Evolutionary conservation across 805 yeast genomes (phyloP).

Genomic region (Lipomyces spencermartinsiae): DNA sequence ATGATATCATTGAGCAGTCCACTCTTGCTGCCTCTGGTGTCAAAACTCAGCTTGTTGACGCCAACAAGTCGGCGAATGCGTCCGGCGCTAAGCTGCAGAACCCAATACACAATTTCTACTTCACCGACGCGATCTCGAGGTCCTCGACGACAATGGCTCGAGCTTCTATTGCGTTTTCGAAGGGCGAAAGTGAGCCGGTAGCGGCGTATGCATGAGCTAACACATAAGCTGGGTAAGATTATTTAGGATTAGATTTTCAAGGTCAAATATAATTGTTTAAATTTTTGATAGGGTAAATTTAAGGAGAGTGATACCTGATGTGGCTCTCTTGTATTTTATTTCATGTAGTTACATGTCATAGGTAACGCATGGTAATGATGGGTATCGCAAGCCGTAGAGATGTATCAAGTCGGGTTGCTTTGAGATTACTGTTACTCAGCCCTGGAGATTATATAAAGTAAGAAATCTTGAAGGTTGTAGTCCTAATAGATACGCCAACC

Average conservation of each 20-base stretch:
- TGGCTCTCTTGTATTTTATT: neutral
- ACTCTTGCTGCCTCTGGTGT: slow-evolving; percentile 66
- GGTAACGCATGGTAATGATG: neutral
- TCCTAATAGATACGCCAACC: no score
- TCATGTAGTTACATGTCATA: neutral
- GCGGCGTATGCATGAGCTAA: slow-evolving; percentile 33
- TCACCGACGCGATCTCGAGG: slow-evolving; percentile 86
- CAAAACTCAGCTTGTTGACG: slow-evolving; percentile 49
- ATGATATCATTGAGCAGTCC: slow-evolving; percentile 75
- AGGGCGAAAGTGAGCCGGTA: slow-evolving; percentile 30
- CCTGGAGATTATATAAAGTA: no score
- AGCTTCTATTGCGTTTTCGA: slow-evolving; percentile 60
- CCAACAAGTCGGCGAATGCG: slow-evolving; percentile 50
- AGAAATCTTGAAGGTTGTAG: no score
- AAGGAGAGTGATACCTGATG: neutral
- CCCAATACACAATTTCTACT: slow-evolving; percentile 82
- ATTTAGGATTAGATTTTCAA: neutral
- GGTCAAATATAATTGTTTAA: neutral
- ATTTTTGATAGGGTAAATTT: neutral
- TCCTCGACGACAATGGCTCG: slow-evolving; percentile 90
- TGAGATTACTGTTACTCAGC: no score
- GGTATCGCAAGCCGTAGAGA: neutral
- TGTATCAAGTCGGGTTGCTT: neutral
- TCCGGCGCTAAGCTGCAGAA: slow-evolving; percentile 62
- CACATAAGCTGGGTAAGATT: neutral